These are phyloP conservation scores for Breviolum minutum DNA, from an alignment of 73 alveolate species.

Conservation along the genomic window DNA sequence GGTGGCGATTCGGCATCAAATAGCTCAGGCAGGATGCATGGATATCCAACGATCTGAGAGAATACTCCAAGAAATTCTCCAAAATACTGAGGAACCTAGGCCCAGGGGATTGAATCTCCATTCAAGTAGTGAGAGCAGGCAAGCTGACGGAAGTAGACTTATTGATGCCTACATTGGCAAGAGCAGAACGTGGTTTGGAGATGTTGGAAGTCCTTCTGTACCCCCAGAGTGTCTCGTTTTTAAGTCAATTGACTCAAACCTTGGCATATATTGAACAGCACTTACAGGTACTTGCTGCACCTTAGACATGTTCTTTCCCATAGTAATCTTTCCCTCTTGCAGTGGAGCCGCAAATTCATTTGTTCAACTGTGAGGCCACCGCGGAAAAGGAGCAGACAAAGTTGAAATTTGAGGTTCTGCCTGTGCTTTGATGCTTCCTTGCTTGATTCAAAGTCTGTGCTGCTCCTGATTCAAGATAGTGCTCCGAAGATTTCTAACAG, in stretches of 20 bases:
- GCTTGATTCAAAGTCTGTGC: neutral
- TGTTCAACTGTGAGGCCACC: constrained; percentile 31
- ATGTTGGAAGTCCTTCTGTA: too few species aligned
- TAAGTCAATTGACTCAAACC: neutral
- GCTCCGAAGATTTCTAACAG: neutral
- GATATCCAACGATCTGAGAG: neutral
- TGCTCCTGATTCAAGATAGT: too few species aligned
- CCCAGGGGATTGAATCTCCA: neutral
- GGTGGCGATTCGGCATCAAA: constrained; percentile 27
- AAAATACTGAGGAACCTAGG: neutral
- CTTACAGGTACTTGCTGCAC: neutral
- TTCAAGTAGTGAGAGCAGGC: too few species aligned
- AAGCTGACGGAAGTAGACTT: too few species aligned
- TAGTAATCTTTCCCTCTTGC: neutral
- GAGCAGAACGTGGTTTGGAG: too few species aligned
- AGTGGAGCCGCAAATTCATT: neutral
- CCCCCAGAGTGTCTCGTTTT: neutral
- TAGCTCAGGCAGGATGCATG: neutral
- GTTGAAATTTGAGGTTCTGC: constrained; percentile 41
- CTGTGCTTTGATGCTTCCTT: neutral
- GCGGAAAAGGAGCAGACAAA: constrained; percentile 82
- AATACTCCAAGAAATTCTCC: neutral
- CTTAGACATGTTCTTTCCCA: neutral
- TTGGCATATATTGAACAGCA: neutral
- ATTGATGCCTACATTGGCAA: too few species aligned